Base-by-base conservation (phyloP, 306 rosid species). In the Psophocarpus tetragonolobus region DNA sequence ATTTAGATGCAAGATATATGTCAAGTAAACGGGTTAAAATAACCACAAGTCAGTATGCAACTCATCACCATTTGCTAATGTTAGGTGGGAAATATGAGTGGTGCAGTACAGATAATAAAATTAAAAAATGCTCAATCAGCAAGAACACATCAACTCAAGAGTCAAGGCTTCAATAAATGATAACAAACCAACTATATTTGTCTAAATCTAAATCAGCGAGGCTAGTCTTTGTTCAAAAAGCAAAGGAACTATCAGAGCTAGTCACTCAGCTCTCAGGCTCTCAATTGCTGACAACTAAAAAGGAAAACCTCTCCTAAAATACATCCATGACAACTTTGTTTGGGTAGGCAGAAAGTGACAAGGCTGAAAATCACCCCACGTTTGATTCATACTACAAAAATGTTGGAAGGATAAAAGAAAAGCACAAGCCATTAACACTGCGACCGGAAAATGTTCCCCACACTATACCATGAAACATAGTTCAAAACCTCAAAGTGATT, bases 161-260 rank as follows among this genome's bases (percentile, higher is more conserved):
- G 48, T 38, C 47, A 39, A 54, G 14, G 66, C 50, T 51, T 63
- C 53, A 80, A 58, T 17, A 74, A 66, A 32, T 26, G 11, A 81
- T 57, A 41, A 57, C 51, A 63, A 24, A 58, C 39, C 39, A 70
- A 62, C 66, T 33, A 36, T 56, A 66, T 44, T 18, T 45, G 8
- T 24, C 64, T 58, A 10, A 57, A 44, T 48, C 54, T 20, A 74
- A 79, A 67, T 65, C 51, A 47, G 32, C 76, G n/a, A 58, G 20
- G 58, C 29, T 68, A 38, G 10, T 44, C 33, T 68, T 58, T 67
- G 44, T 17, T 68, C 58, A 33, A 3, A 65, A 44, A 60, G 41
- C 54, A 42, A 70, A 60, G 32, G 3, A 30, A 33, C 73, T 63
- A 68, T 57, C 35, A 68, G 48, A 63, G 50, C 47, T 18, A 32